phyloP scores from a whole-genome alignment of 306 rosid species.

The Castanea sativa region DNA sequence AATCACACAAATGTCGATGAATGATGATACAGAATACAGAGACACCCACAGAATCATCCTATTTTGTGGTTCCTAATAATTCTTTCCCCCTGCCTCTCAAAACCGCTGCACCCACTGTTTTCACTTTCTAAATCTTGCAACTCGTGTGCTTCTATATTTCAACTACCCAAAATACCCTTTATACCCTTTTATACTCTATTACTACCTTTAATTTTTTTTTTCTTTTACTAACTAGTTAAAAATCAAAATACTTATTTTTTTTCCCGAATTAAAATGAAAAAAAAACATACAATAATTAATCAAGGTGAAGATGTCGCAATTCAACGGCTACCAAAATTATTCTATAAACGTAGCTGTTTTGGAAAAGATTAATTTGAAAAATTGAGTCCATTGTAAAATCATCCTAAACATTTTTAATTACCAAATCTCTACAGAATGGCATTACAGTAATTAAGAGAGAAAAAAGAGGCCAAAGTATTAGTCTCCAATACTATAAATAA shows the following conservation, averaged over 20 bases:
- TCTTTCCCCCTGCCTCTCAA: background rate
- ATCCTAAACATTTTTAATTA: too few relatives aligned
- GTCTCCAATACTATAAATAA: slow-evolving; percentile 10
- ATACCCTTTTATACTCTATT: slow-evolving; percentile 7
- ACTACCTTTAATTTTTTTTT: too few relatives aligned
- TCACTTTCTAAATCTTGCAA: slow-evolving; percentile 2
- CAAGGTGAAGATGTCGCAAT: too few relatives aligned
- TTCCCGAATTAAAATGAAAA: too few relatives aligned
- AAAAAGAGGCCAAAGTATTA: background rate
- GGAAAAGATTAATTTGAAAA: too few relatives aligned
- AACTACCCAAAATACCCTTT: background rate
- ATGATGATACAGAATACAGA: too few relatives aligned
- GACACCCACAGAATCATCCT: slow-evolving; percentile 33
- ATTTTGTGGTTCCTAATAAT: background rate
- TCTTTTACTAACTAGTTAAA: too few relatives aligned
- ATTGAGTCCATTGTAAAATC: too few relatives aligned
- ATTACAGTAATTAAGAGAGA: background rate
- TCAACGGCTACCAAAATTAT: too few relatives aligned
- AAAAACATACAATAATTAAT: too few relatives aligned
- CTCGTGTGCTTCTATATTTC: background rate
- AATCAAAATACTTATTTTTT: too few relatives aligned
- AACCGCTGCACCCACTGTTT: slow-evolving; percentile 54
- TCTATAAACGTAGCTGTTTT: too few relatives aligned
- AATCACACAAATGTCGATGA: background rate
- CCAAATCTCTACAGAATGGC: background rate